phyloP scores from a whole-genome alignment of 129 eudicot species.

The Dittrichia graveolens region DNA sequence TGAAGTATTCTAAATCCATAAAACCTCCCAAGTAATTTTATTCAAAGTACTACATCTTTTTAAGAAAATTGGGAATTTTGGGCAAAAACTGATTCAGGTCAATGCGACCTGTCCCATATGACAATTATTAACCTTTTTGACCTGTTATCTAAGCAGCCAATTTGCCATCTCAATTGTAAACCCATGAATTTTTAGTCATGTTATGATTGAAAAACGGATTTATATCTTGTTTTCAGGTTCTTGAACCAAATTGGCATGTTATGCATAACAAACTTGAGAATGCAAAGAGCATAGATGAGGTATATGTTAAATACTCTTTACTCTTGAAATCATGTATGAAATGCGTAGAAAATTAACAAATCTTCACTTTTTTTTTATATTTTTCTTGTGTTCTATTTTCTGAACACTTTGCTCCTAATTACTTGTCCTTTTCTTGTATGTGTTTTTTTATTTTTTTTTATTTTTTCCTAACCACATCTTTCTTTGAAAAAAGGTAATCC shows the following conservation, averaged over 20 bases:
- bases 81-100: background rate
- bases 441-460: background rate
- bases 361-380: background rate
- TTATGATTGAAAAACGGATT: background rate
- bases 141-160: background rate
- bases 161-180: background rate
- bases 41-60: background rate
- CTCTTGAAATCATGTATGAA: slow-evolving; percentile 13
- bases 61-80: background rate
- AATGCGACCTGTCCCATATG: background rate
- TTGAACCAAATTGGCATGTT: slow-evolving; percentile 99
- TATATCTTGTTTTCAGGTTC: slow-evolving; percentile 55
- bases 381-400: background rate
- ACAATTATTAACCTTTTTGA: background rate
- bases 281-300: slow-evolving; percentile 99
- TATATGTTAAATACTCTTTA: slow-evolving; percentile 28
- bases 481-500: slow-evolving; percentile 65
- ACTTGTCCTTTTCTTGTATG: slow-evolving; percentile 7
- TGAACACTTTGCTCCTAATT: background rate
- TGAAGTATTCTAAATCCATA: background rate
- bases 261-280: slow-evolving; percentile 88
- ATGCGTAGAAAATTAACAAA: background rate
- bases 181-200: background rate
- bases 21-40: background rate
- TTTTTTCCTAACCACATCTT: slow-evolving; percentile 6